Conservation (phyloP, 2,329 filamentous ascomycete species). For the Meredithiella fracta region DNA sequence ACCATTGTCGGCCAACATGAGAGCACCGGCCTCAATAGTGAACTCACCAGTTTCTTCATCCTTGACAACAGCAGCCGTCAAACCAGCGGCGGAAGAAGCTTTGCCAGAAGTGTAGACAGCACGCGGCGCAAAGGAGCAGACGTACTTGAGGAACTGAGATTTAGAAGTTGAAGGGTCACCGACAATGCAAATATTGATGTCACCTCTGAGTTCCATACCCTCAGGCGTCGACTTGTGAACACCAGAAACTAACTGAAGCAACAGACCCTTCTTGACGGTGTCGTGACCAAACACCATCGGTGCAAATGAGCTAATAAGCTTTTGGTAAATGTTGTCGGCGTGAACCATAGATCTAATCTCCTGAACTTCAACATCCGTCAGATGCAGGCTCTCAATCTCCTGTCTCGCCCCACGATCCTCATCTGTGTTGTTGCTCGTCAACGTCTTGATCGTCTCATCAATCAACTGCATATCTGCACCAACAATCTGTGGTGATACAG, state of each 20-base stretch:
- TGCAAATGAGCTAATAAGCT: slow-evolving; percentile 81
- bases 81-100: slow-evolving; percentile 88
- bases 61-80: slow-evolving; percentile 92
- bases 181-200: slow-evolving; percentile 97
- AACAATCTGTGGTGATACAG: slow-evolving; percentile 60
- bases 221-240: slow-evolving; percentile 83
- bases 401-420: slow-evolving; percentile 15
- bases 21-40: slow-evolving; percentile 91
- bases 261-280: slow-evolving; percentile 90
- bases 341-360: slow-evolving; percentile 89
- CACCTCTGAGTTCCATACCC: slow-evolving; percentile 87
- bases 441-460: slow-evolving; percentile 17
- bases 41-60: slow-evolving; percentile 98
- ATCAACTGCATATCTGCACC: slow-evolving; percentile 50
- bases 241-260: slow-evolving; percentile 91
- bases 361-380: slow-evolving; percentile 67
- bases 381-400: slow-evolving; percentile 16
- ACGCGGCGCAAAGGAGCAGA: slow-evolving; percentile 89
- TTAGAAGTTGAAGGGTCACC: slow-evolving; percentile 95
- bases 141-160: slow-evolving; percentile 95
- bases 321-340: slow-evolving; percentile 84
- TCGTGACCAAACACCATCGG: slow-evolving; percentile 96
- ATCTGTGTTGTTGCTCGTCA: slow-evolving; percentile 36
- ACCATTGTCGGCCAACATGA: slow-evolving; percentile 94
- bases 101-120: slow-evolving; percentile 97